Conservation (phyloP, 2,329 filamentous ascomycete species). For the Nigrospora osmanthi region DNA sequence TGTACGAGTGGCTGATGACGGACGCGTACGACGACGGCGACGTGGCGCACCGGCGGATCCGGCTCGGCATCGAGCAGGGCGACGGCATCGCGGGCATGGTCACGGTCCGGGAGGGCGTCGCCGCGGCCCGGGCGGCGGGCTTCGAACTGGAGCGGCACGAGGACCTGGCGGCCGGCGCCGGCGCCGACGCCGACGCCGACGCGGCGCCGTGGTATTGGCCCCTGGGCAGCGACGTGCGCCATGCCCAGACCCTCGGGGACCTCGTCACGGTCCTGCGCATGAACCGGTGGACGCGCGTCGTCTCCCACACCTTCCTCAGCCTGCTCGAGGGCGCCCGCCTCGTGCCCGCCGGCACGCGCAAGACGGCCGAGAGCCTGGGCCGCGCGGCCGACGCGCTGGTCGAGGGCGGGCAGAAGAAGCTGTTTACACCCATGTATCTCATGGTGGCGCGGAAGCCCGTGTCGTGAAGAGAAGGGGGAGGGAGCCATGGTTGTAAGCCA, state of each 20-base stretch:
- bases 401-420: constrained; percentile 58
- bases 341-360: constrained; percentile 58
- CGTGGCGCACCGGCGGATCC: constrained; percentile 58
- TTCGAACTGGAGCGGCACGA: constrained; percentile 61
- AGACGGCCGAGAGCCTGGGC: constrained; percentile 62
- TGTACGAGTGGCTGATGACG: constrained; percentile 78
- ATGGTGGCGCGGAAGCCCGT: constrained; percentile 62
- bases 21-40: constrained; percentile 65
- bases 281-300: constrained; percentile 55
- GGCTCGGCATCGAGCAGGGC: constrained; percentile 68
- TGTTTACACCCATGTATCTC: constrained; percentile 73
- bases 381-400: constrained; percentile 60
- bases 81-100: constrained; percentile 77
- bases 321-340: constrained; percentile 52
- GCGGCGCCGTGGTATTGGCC: constrained; percentile 69
- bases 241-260: constrained; percentile 53
- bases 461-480: neutral
- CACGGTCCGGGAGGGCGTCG: constrained; percentile 56
- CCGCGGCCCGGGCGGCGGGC: constrained; percentile 60
- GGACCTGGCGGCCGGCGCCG: constrained; percentile 59
- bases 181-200: constrained; percentile 19
- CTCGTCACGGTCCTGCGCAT: constrained; percentile 58
- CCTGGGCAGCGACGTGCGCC: constrained; percentile 57
- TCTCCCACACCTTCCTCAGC: constrained; percentile 56
- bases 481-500: no score